Evolutionary conservation across 345 rosid genomes (phyloP).

Genomic region (Cochlearia excelsa): DNA sequence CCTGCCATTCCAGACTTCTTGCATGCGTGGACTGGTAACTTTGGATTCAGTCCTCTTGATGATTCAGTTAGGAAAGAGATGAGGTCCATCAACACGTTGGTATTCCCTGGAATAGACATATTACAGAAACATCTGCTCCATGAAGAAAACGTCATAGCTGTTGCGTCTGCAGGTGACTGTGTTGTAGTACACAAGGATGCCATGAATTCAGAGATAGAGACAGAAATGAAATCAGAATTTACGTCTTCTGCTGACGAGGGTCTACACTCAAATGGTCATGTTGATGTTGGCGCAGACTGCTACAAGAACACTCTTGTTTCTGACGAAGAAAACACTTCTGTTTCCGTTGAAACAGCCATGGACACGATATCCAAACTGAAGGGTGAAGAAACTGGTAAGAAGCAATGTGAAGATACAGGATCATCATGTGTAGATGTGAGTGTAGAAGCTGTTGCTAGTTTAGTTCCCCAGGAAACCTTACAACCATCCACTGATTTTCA

Average conservation of each 20-base stretch:
- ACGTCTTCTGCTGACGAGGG: constrained; percentile 17
- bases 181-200: constrained; percentile 2
- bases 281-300: constrained; percentile 21
- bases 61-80: constrained; percentile 33
- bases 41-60: constrained; percentile 30
- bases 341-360: constrained; percentile 28
- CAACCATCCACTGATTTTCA: constrained; percentile 16
- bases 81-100: constrained; percentile 31
- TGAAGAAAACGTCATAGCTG: background rate
- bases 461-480: constrained; percentile 12
- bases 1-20: constrained; percentile 40
- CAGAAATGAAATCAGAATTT: constrained; percentile 25
- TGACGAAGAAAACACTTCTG: constrained; percentile 29
- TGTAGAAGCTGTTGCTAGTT: constrained; percentile 17
- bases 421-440: constrained; percentile 31
- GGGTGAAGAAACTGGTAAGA: constrained; percentile 9
- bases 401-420: constrained; percentile 30
- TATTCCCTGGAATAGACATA: constrained; percentile 34
- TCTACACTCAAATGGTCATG: background rate
- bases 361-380: constrained; percentile 21
- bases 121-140: constrained; percentile 25
- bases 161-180: constrained; percentile 22
- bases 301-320: constrained; percentile 30
- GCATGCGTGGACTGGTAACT: constrained; percentile 36
- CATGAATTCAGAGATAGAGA: constrained; percentile 13